Conservation (phyloP, 257 asterid species). For the Perilla frutescens region DNA sequence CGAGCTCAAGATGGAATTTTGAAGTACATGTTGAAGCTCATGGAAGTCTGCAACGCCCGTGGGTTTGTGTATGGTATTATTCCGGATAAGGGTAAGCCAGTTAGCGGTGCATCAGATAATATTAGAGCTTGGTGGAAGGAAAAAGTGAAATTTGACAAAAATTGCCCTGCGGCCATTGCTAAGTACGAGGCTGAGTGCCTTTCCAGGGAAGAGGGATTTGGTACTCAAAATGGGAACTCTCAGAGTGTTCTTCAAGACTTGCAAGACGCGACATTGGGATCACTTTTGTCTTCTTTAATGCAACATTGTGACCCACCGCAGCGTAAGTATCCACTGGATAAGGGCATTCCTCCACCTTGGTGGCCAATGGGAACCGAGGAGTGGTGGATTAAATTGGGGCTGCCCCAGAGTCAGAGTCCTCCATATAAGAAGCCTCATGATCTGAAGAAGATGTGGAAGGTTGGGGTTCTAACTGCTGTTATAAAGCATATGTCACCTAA, state of each 20-base stretch:
- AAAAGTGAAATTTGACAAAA: conserved; percentile 56
- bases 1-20: conserved; percentile 66
- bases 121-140: conserved; percentile 70
- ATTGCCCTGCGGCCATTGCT: conserved; percentile 60
- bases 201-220: conserved; percentile 46
- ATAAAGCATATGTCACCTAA: conserved; percentile 63
- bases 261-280: conserved; percentile 56
- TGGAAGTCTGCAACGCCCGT: conserved; percentile 67
- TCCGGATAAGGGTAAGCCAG: conserved; percentile 66
- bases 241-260: conserved; percentile 47
- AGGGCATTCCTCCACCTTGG: conserved; percentile 69
- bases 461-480: conserved; percentile 54
- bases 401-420: conserved; percentile 53
- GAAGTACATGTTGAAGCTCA: conserved; percentile 63
- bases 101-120: conserved; percentile 65
- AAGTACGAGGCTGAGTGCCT: conserved; percentile 48
- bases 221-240: conserved; percentile 14
- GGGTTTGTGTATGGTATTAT: conserved; percentile 67
- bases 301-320: conserved; percentile 69
- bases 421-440: conserved; percentile 70
- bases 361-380: conserved; percentile 68
- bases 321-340: conserved; percentile 57
- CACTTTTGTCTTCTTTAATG: conserved; percentile 60
- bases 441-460: conserved; percentile 62
- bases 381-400: conserved; percentile 50